Base-by-base conservation (phyloP, 2,329 filamentous ascomycete species). In the Hypoxylon sp. region DNA sequence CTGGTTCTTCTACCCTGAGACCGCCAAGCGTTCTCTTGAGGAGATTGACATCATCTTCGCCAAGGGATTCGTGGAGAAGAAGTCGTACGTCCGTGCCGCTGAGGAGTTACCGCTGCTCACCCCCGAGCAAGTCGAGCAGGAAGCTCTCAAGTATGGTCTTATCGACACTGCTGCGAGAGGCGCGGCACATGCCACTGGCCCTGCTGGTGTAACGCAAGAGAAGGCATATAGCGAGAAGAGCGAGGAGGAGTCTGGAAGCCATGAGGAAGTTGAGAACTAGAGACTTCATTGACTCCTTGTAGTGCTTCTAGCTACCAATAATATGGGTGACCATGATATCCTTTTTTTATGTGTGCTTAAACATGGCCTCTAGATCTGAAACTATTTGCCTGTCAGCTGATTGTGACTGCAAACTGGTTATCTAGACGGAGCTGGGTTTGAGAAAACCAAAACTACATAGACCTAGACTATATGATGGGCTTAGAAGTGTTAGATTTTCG, bases 21-120 rank as follows among this genome's bases (percentile, higher is more conserved):
- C 85, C 10, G 81, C 81, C 48, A 80, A 79, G 19, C 74, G 86
- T 37, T 82, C 80, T 22, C 78, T 88, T 47, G 86, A 88, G 74
- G 86, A 88, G 76, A 88, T 88, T 55, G 86, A 88, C 70, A 84
- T 83, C 47, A 86, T 89, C 61, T 89, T 90, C 65, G 86, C 84
- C 75, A 89, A 89, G 80, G 87, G 87, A 10, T 83, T 82, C 71
- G 76, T 82, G 31, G 88, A 90, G 78, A 85, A 87, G 1, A 89
- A 87, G 4, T 86, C 84, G 3, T 89, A 90, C 67, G 87, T 90
- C 59, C 81, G 81, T 69, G 88, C 88, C 4, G 85, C 87, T 33
- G 81, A 85, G 71, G 83, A 89, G 53, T 77, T 91, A 63, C 88
- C 88, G 0, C 81, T 83, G 67, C 79, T 90, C 11, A 77, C 81